Evolutionary conservation across 306 rosid genomes (phyloP), one percentile per base, ranked within the genome.

Genomic region (Sicyos edulis): DNA sequence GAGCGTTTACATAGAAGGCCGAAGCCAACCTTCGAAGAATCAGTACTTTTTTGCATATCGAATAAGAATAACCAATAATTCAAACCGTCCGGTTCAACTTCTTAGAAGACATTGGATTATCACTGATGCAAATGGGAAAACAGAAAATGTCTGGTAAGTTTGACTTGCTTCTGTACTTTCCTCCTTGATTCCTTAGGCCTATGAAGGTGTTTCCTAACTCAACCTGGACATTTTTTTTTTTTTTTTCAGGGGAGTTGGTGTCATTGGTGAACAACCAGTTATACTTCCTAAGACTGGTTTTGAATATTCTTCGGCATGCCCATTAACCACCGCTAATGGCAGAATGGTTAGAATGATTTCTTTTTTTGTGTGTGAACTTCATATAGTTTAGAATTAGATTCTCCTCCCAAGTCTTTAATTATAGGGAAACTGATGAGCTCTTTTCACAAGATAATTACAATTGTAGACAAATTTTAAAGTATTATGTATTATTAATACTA

Each of bases 301-400:
- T 78, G 99, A 93, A 74, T 93, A 91, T 86, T 87, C 99, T 60
- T 93, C 99, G 13, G 99, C 99, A 20, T 93, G 97, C 78, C 97
- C 99, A 37, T 68, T 91, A 80, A 81, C 82, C 86, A 93, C 99
- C 76, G 85, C 89, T 58, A 87, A 75, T 57, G 99, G 99, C 55
- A 88, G 91, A 91, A 93, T 93, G 99, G 99, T 93, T 84, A 85
- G 92, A 72, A 34, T 50, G 45, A 47, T 67, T 67, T 67, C 44
- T 6, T 10, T 7, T 24, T 29, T 4, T 69, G 42, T 29, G 9
- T 69, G 42, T 11, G 57, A 69, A 62, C 69, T 69, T 50, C 44
- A 49, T 24, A 22, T 8, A 21, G 12, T 44, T 24, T 24, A 15
- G 2, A 8, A 19, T 24, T 24, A 15, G 2, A 8, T 69, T 24